These are phyloP conservation scores for Penicillium goetzii DNA, from an alignment of 495 filamentous ascomycete species.

Conservation along the genomic window DNA sequence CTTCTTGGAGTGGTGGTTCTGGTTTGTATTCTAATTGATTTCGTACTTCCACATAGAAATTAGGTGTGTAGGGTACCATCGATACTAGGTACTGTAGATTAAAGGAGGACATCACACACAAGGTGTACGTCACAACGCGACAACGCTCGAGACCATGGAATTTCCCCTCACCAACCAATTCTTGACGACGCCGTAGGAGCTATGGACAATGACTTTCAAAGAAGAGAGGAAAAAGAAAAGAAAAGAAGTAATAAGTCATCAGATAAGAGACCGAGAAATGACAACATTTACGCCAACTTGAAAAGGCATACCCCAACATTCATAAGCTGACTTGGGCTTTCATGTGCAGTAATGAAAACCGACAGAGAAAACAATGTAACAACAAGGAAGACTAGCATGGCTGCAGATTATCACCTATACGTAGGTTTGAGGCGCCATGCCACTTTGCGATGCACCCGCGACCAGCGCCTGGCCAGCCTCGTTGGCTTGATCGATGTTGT, in stretches of 20 bases:
- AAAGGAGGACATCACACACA: background rate
- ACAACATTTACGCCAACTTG: conserved; percentile 25
- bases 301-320: conserved; percentile 19
- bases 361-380: conserved; percentile 16
- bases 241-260: conserved; percentile 14
- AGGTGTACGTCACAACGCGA: background rate
- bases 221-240: conserved; percentile 16
- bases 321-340: conserved; percentile 15
- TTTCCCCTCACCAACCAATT: conserved; percentile 34
- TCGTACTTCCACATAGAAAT: background rate
- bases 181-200: conserved; percentile 36
- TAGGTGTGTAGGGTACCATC: background rate
- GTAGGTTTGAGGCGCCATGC: conserved; percentile 31
- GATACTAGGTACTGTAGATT: background rate
- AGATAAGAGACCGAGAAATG: background rate
- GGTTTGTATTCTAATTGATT: background rate
- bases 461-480: conserved; percentile 45
- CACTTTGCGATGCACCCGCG: conserved; percentile 38
- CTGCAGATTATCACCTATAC: conserved; percentile 28
- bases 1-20: background rate
- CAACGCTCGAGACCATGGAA: conserved; percentile 22
- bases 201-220: conserved; percentile 35
- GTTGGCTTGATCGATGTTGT: conserved; percentile 77
- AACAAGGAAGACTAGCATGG: conserved; percentile 2
- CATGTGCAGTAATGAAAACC: conserved; percentile 7